Evolutionary conservation across 805 yeast genomes (phyloP), one percentile per base, ranked within the genome.

Genomic region (Wickerhamiella nectarea): DNA sequence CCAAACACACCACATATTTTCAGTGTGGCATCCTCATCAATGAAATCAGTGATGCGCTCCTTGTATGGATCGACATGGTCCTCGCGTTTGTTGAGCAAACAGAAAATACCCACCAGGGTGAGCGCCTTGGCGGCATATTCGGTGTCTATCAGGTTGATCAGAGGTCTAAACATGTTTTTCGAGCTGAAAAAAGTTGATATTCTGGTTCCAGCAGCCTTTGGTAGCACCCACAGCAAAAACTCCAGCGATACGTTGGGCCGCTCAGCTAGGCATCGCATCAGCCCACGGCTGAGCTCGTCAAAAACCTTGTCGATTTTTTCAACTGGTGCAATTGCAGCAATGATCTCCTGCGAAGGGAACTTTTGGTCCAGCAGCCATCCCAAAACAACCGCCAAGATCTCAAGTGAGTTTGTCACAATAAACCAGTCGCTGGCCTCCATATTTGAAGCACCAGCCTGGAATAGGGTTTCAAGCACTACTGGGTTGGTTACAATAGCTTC

Each of bases 41-140:
- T 58, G 46, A 60, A 63, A 43, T 63, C 69, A n/a, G 65, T 49
- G 7, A 65, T 50, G 15, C 66, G 53, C 14, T 60, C 56, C 40
- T 50, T 56, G 45, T 65, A 65, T 1, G 65, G 62, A 39, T 61
- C 59, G 20, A 53, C 53, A 15, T 62, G 61, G 37, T 62, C 66
- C 36, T 57, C 52, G 43, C 47, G 51, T 43, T 55, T 58, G 50
- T 63, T 62, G 43, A 61, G 54, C 39, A 57, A 60, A 6, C 66
- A 56, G n/a, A 65, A 51, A 2, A 64, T 47, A 4, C 68, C 69
- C 17, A 65, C 47, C 19, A 62, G 49, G 1, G 53, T 43, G 31
- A 65, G 54, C 2, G 68, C 70, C 37, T 57, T 22, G 8, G 46
- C 22, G 51, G 50, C 21, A 56, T 48, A 11, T 40, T 51, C 50